These are phyloP conservation scores for Arthroderma sp. DNA, from an alignment of 2,329 filamentous ascomycete species.

Conservation along the genomic window DNA sequence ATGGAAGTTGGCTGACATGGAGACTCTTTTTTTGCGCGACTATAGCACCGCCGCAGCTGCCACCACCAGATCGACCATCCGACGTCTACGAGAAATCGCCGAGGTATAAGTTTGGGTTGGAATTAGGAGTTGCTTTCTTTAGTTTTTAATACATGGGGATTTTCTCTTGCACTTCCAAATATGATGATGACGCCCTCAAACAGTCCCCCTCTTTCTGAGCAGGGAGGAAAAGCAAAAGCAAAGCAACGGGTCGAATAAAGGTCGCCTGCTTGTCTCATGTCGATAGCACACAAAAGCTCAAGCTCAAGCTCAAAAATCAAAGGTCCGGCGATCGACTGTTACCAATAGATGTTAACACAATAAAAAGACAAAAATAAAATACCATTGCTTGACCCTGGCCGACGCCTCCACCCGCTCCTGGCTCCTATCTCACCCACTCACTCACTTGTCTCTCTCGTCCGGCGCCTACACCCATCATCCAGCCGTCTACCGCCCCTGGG, in stretches of 20 bases:
- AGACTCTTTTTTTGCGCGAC: not conserved
- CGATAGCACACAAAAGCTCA: not conserved
- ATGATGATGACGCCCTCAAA: slow-evolving; percentile 1
- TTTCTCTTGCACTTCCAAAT: slow-evolving; percentile 6
- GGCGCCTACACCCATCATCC: not conserved
- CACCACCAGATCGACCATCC: slow-evolving; percentile 89
- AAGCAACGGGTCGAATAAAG: slow-evolving; percentile 1
- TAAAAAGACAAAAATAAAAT: slow-evolving; percentile 7
- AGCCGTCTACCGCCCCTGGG: not conserved
- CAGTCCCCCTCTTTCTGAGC: not conserved
- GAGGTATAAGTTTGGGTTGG: slow-evolving; percentile 58
- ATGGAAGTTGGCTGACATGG: slow-evolving; percentile 5
- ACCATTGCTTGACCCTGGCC: slow-evolving; percentile 3
- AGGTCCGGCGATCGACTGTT: slow-evolving; percentile 1
- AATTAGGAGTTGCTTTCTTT: slow-evolving; percentile 9
- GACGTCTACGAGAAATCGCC: slow-evolving; percentile 92
- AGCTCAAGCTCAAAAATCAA: not conserved
- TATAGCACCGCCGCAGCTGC: slow-evolving; percentile 78
- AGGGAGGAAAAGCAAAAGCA: not conserved
- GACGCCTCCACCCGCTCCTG: not conserved
- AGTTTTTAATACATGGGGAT: slow-evolving; percentile 10
- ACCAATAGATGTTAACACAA: slow-evolving; percentile 4
- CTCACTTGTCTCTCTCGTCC: not conserved
- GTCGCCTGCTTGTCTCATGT: slow-evolving; percentile 1
- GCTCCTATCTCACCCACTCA: not conserved